Base-by-base conservation (phyloP, 768 basidiomycete genomes). In the Neoboletus magnificus region DNA sequence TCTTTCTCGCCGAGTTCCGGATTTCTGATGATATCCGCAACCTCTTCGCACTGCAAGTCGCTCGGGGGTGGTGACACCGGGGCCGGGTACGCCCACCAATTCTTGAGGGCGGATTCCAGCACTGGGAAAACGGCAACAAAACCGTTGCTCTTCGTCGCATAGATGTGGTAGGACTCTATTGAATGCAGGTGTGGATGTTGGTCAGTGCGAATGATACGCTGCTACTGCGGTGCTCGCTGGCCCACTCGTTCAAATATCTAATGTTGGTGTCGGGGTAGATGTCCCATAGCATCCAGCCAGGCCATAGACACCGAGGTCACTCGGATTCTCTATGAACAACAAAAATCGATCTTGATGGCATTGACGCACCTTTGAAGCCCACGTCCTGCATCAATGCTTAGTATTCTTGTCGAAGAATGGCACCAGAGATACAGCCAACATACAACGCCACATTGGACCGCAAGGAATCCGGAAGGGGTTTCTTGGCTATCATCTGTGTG, bases 21-120 rank as follows among this genome's bases (percentile, higher is more conserved):
- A 8, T 60, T 61, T 50, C 43, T 57, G 40, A 69, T 50, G 4
- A 77, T 64, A 22, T 54, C 62, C 20, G 73, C 77, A 0, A 83
- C 71, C 20, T 77, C 74, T 15, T 72, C 73, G 9, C 69, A 69
- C 2, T 73, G 64, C 30, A 80, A 46, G 3, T 13, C 16, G 30
- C 30, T 22, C 5, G 73, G 71, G 2, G 71, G 61, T 1, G 27
- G 27, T 27, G 78, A 74, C 39, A 63, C 35, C 3, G 55, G 70
- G 6, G 59, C 42, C 0, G 83, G 83, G 60, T 79, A 83, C 0
- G 80, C 82, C 81, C 79, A 82, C 79, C 79, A 83, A 4, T 71
- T 70, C 16, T 69, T 63, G 32, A 83, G 6, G 18, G 36, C n/a
- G 7, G 36, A 37, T 10, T 37, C 36, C 9, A 8, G 36, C 16